Base-by-base conservation (phyloP, 2,329 filamentous ascomycete genomes). In the Claviceps spartinae region DNA sequence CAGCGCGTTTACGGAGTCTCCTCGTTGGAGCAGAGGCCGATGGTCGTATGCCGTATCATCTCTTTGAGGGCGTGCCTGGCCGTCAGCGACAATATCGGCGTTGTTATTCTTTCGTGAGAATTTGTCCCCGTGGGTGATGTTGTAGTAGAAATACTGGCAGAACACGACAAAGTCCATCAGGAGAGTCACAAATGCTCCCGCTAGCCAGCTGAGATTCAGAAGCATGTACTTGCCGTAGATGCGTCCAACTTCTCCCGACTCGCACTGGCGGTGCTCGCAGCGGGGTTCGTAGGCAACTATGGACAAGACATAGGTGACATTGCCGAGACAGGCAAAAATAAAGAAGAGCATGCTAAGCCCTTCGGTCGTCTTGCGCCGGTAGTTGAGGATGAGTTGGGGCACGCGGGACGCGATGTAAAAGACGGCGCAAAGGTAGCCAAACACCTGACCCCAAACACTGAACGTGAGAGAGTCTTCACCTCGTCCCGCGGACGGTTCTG, bases 341-440 rank as follows among this genome's bases (percentile, higher is more conserved):
- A 97, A 97, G 70, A 97, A 98, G 11, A 97, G 77, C 70, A 96
- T 82, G 57, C 86, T 91, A 20, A 98, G 84, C 3, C 93, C 93
- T 52, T 97, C 90, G 1, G 90, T 96, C 44, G 85, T 90, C 71
- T 95, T 95, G 56, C 93, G 84, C 20, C 87, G 81, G 72, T 88
- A 95, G 68, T 97, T 98, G 50, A 97, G 79, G 7, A 96, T 75
- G 1, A 98, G 75, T 70, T 98, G 93, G 0, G 93, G 93, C 6
- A 97, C 69, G 8, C 93, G 85, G 0, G 86, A 93, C 22, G 88
- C 88, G 11, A 97, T 86, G 63, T 98, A 97, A 5, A 96, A 75
- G 1, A 81, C 73, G 2, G 93, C 89, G 69, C 91, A 97, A 47
- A 97, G 76, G 69, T 95, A 97, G 40, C 93, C 93, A 61, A 95